phyloP scores from a whole-genome alignment of 2,329 filamentous ascomycete genomes.

The Sphaceloma murrayae region DNA sequence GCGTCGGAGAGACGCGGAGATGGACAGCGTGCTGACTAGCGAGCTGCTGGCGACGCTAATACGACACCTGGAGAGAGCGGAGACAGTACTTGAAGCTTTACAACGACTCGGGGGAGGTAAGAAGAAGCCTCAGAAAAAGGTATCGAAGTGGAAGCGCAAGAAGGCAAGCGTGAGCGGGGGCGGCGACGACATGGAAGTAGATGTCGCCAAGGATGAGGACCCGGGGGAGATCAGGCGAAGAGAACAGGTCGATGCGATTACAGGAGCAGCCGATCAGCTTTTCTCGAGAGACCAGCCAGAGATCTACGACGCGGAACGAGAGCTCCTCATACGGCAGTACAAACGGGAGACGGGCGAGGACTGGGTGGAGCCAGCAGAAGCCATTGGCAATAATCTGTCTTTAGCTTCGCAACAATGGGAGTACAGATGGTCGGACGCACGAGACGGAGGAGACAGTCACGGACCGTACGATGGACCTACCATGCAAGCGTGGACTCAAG shows the following conservation, averaged over 20 bases:
- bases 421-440: conserved; percentile 82
- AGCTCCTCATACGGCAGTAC: conserved; percentile 74
- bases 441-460: conserved; percentile 68
- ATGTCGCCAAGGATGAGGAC: conserved; percentile 51
- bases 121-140: conserved; percentile 35
- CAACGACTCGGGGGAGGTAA: conserved; percentile 53
- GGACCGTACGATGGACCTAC: conserved; percentile 77
- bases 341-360: conserved; percentile 75
- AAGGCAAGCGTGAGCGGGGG: conserved; percentile 40
- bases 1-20: conserved; percentile 58
- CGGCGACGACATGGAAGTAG: conserved; percentile 59
- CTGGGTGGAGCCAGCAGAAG: conserved; percentile 49
- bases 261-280: conserved; percentile 79
- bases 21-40: conserved; percentile 64
- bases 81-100: conserved; percentile 81
- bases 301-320: conserved; percentile 84
- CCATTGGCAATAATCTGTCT: conserved; percentile 11
- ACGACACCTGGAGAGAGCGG: conserved; percentile 60
- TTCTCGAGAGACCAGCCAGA: conserved; percentile 74
- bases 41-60: conserved; percentile 70
- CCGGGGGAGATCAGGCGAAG: conserved; percentile 60
- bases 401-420: conserved; percentile 57
- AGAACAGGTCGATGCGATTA: conserved; percentile 69
- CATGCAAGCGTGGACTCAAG: conserved; percentile 85
- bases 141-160: conserved; percentile 54